Evolutionary conservation across 192 early-diverging fungal genomes (phyloP).

Genomic region (Podila epicladia): DNA sequence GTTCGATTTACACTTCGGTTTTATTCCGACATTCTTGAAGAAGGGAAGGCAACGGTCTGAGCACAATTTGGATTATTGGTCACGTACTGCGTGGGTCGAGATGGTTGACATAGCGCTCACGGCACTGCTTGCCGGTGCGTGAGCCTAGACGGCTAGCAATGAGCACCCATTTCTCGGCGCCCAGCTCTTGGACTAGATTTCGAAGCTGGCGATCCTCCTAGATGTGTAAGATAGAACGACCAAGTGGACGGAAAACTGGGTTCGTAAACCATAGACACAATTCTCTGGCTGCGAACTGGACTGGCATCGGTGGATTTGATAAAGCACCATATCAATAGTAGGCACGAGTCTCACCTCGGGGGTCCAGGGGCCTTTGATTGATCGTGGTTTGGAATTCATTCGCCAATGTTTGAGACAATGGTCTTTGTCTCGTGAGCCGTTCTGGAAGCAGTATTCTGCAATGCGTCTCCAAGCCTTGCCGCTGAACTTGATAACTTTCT

Average conservation of each 20-base stretch:
- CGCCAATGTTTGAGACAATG: conserved; percentile 46
- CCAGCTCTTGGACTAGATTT: conserved; percentile 32
- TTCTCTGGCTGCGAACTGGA: not conserved
- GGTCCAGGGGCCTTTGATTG: conserved; percentile 51
- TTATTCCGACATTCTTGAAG: too few species aligned
- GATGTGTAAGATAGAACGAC: too few species aligned
- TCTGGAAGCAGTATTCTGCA: conserved; percentile 43
- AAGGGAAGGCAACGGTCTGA: not conserved
- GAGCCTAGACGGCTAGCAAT: conserved; percentile 45
- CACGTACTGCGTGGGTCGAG: conserved; percentile 44
- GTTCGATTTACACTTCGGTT: not conserved
- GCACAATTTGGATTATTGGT: not conserved
- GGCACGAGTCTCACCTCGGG: conserved; percentile 25
- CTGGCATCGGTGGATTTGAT: not conserved
- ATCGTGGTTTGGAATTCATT: conserved; percentile 50
- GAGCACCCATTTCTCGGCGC: conserved; percentile 48
- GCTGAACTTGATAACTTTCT: conserved; percentile 36
- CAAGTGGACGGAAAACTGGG: too few species aligned
- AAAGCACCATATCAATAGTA: not conserved
- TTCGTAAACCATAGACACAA: too few species aligned
- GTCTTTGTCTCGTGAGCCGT: conserved; percentile 41
- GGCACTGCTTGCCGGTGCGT: conserved; percentile 48
- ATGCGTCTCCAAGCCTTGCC: conserved; percentile 46
- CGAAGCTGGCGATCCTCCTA: conserved; percentile 50
- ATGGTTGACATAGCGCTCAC: conserved; percentile 46